Evolutionary conservation across 1,139 yeast genomes (phyloP), one percentile per base, ranked within the genome.

Genomic region (Yamadazyma conglobata): DNA sequence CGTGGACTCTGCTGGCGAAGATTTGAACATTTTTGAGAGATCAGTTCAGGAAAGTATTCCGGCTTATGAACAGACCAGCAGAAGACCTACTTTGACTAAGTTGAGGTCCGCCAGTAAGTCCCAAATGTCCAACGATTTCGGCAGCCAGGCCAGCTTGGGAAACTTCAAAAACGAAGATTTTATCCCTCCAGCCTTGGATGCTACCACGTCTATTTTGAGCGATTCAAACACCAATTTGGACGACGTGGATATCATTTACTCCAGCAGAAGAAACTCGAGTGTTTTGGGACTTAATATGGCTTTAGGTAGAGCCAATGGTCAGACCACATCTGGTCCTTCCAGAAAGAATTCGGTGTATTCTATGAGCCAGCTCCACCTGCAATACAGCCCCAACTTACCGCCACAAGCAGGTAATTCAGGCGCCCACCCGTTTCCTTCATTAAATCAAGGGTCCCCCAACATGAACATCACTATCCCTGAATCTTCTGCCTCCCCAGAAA

Each of bases 171-270:
- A 54, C 24, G 73, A 85, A 50, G 87, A 85, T 54, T 77, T 65
- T 44, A 83, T 85, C 30, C 88, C 95, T 1, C 88, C 95, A 2
- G 88, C 88, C 7, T 64, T 87, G 48, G 95, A 85, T 48, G 89
- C 89, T 7, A 73, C 89, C 15, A 75, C 91, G 3, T 69, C 77
- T 27, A 69, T 81, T 21, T 65, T 84, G 30, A 70, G 71, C 24
- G 79, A 77, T 44, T 60, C 71, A 25, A 57, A 64, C 31, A 64
- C 82, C 10, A 74, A 79, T 46, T 66, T 82, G 40, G 82, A 79
- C 46, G 72, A 75, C 37, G 76, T 83, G 14, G 91, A 84, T 42
- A 75, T 84, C 65, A 73, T 83, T 22, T 79, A 72, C 54, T 68
- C 79, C 22, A 56, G 59, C 30, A 69, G 89, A 46, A 70, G 89